phyloP scores from a whole-genome alignment of 176 grass and related monocot species.

The Ensete ventricosum region DNA sequence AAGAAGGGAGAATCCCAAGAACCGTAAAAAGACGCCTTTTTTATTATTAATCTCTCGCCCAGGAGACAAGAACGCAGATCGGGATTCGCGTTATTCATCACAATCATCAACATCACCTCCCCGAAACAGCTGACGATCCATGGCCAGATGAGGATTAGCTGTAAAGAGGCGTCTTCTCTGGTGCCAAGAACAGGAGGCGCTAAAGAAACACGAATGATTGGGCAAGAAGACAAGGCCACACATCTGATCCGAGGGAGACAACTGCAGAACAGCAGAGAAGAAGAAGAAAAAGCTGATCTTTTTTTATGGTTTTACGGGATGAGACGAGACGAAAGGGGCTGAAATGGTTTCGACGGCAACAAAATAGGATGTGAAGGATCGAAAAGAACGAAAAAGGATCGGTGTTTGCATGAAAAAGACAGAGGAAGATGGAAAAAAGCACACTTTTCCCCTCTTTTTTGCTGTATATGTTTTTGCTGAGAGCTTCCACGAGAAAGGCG shows the following conservation, averaged over 20 bases:
- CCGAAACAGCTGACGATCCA: neutral
- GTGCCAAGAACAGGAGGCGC: neutral
- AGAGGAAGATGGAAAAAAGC: neutral
- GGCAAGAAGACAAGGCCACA: neutral
- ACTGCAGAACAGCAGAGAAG: neutral
- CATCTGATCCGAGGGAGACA: neutral
- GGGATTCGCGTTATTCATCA: neutral
- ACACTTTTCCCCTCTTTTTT: neutral
- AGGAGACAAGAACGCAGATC: neutral
- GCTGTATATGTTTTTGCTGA: neutral
- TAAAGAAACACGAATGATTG: neutral
- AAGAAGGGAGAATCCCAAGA: neutral
- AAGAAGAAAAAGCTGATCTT: neutral
- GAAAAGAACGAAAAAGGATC: neutral
- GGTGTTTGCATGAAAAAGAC: neutral
- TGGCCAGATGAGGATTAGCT: conserved; percentile 6
- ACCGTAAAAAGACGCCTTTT: neutral
- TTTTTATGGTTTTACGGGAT: neutral
- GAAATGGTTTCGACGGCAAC: neutral
- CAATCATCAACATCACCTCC: neutral
- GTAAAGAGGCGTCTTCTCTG: neutral
- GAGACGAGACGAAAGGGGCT: neutral
- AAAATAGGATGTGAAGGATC: neutral
- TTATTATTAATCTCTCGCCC: neutral
- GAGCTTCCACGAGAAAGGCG: neutral